Evolutionary conservation across 2,329 filamentous ascomycete species (phyloP).

Genomic region (Colletotrichum sp.): DNA sequence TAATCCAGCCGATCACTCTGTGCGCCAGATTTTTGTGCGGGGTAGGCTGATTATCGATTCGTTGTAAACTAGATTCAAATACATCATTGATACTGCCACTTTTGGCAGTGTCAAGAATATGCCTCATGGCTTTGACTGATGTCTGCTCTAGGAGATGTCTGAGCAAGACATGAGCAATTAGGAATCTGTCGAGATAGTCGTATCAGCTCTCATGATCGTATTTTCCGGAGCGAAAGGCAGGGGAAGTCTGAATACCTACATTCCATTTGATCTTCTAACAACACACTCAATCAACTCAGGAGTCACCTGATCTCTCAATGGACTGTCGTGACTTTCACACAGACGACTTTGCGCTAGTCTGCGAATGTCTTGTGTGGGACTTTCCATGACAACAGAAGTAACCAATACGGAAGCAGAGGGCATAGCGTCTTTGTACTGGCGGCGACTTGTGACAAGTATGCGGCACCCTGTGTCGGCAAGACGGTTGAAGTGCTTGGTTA

Average conservation of each 20-base stretch:
- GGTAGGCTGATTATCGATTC: neutral
- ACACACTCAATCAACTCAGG: neutral
- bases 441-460: neutral
- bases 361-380: neutral
- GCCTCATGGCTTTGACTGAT: neutral
- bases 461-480: neutral
- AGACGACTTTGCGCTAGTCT: neutral
- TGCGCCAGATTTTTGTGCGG: fast-evolving
- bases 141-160: neutral
- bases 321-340: neutral
- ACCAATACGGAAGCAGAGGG: neutral
- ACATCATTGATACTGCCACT: neutral
- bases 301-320: neutral
- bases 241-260: neutral
- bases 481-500: neutral
- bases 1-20: neutral
- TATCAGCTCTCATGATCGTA: neutral
- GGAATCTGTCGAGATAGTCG: fast-evolving
- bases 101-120: neutral
- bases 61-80: neutral
- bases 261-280: neutral
- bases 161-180: fast-evolving
- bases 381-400: neutral
- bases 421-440: fast-evolving
- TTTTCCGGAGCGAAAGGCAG: fast-evolving